Evolutionary conservation across 495 filamentous ascomycete species (phyloP).

Genomic region (Acidiella bohemica): DNA sequence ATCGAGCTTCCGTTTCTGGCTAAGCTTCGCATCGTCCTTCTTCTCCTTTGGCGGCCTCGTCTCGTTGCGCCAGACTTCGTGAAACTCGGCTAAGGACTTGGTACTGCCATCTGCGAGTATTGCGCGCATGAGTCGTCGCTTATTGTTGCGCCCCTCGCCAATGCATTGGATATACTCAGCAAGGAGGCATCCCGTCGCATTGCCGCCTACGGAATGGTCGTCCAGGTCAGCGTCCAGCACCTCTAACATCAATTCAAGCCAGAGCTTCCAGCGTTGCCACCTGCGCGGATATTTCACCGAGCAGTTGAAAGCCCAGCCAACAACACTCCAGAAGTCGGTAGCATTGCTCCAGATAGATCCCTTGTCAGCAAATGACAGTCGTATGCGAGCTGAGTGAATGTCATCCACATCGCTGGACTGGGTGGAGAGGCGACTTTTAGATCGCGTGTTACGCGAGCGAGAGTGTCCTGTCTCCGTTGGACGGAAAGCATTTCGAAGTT

Average conservation of each 20-base stretch:
- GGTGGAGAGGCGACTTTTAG: slow-evolving; percentile 16
- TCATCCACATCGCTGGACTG: slow-evolving; percentile 22
- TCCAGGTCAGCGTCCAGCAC: slow-evolving; percentile 63
- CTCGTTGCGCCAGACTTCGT: slow-evolving; percentile 48
- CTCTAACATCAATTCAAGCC: slow-evolving; percentile 69
- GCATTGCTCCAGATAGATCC: slow-evolving; percentile 58
- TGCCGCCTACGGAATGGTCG: slow-evolving; percentile 29
- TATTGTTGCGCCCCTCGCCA: slow-evolving; percentile 28
- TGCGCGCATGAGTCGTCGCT: slow-evolving; percentile 37
- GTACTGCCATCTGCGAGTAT: slow-evolving; percentile 50
- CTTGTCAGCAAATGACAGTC: slow-evolving; percentile 44
- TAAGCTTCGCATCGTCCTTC: slow-evolving; percentile 15
- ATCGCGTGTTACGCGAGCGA: not conserved
- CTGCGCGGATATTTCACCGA: slow-evolving; percentile 52
- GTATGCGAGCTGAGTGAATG: slow-evolving; percentile 31
- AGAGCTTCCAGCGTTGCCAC: slow-evolving; percentile 74
- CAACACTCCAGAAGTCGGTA: slow-evolving; percentile 75
- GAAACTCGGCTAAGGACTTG: slow-evolving; percentile 40
- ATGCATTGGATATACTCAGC: slow-evolving; percentile 39
- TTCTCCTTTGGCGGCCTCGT: slow-evolving; percentile 33
- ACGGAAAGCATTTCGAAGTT: slow-evolving; percentile 39
- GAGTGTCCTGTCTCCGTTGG: slow-evolving; percentile 26
- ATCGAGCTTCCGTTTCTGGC: slow-evolving; percentile 34
- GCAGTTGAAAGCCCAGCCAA: slow-evolving; percentile 92
- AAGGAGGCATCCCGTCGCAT: slow-evolving; percentile 36